These are phyloP conservation scores for Macaranga tanarius DNA, from an alignment of 441 rosid species.

Conservation along the genomic window DNA sequence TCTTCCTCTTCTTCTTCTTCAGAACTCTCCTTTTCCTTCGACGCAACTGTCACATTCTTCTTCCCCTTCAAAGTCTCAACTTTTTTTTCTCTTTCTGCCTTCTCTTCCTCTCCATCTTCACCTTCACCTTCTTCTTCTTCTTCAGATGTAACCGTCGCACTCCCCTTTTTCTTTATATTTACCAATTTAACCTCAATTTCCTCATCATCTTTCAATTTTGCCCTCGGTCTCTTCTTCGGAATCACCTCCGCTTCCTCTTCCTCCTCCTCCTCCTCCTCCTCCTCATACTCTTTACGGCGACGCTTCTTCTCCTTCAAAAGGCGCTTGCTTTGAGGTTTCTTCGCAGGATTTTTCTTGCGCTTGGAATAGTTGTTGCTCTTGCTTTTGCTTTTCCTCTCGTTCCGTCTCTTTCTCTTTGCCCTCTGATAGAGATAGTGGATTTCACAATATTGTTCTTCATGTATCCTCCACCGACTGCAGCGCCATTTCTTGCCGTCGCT, in stretches of 20 bases:
- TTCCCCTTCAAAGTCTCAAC: not conserved
- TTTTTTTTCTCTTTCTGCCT: not conserved
- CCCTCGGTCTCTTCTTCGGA: constrained; percentile 7
- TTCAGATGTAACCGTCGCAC: too few species aligned
- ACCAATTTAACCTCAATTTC: not conserved
- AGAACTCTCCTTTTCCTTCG: not conserved
- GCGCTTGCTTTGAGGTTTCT: too few species aligned
- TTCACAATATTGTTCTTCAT: not conserved
- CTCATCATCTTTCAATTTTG: not conserved
- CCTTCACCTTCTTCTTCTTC: too few species aligned
- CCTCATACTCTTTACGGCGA: not conserved
- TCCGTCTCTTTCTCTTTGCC: too few species aligned
- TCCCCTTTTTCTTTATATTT: too few species aligned
- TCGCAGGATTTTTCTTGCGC: too few species aligned
- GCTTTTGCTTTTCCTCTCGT: too few species aligned
- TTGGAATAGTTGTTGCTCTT: too few species aligned
- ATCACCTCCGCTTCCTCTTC: not conserved
- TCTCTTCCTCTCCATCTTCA: too few species aligned
- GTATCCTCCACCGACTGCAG: constrained; percentile 8
- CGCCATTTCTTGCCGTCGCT: constrained; percentile 4
- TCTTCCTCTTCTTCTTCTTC: too few species aligned
- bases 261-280: not conserved
- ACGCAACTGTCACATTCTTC: not conserved
- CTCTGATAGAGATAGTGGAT: not conserved
- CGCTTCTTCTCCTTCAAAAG: not conserved